Base-by-base conservation (phyloP, 768 basidiomycete genomes). In the Suillus sp. region DNA sequence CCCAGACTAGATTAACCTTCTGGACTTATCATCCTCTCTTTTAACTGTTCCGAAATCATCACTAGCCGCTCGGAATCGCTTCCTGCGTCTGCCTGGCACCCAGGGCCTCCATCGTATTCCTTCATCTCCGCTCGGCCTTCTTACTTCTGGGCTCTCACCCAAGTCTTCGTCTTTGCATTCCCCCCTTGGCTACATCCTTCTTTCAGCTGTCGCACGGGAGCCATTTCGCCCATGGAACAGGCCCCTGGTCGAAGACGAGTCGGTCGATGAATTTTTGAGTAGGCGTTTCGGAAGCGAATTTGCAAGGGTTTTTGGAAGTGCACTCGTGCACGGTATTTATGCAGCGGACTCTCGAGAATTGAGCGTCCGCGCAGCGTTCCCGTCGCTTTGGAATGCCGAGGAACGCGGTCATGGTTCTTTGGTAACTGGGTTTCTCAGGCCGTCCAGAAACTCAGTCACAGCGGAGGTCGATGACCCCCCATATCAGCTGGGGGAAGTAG, bases 291-390 rank as follows among this genome's bases (percentile, higher is more conserved):
- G 93, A 0, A 72, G 80, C 7, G 74, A 80, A 2, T 84, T 96
- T 68, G 93, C 96, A 1, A 83, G 86, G 18, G 82, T 84, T 3
- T 82, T 98, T 61, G 87, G 91, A 71, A 93, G 83, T 38, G 90
- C 96, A 0, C 78, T 97, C 63, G 86, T 95, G 1, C 96, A 97
- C 70, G 96, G 96, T 0, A 91, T 99, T 61, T 98, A 98, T 72
- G 95, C 94, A 1, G 86, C 93, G 0, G 94, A 96, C 69, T 85
- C 95, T 2, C 78, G 91, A 2, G 69, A 78, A 45, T 76, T 99
- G 20, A 93, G 92, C 63, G 79, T 94, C 3, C 84, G 89, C 3
- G 83, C 93, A 2, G 85, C 93, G 1, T 93, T 97, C 70, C 90
- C 92, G 0, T 77, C 79, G 2, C 67, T 97, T 60, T 91, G 86